These are phyloP conservation scores for Phytopythium boreale DNA, from an alignment of 352 stramenopile genomes.

Conservation along the genomic window DNA sequence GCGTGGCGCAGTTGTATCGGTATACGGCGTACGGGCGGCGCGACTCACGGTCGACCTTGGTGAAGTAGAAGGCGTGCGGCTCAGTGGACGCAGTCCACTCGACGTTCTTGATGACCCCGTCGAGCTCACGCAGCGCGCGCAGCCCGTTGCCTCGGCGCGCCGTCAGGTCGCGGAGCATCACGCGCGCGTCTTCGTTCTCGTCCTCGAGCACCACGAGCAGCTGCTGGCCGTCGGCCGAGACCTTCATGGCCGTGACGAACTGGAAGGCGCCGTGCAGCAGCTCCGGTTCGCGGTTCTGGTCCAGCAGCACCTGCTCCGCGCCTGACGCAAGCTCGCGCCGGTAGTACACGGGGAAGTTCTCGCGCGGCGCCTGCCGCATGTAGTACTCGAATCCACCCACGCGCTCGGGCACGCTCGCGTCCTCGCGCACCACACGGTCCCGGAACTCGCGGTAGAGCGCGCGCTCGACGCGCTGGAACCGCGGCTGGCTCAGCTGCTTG, in stretches of 20 bases:
- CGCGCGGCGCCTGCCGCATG: constrained; percentile 45
- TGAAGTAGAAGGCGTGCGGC: constrained; percentile 64
- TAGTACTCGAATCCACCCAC: constrained; percentile 79
- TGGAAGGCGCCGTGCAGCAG: constrained; percentile 56
- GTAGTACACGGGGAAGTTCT: constrained; percentile 84
- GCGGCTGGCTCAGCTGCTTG: constrained; percentile 45
- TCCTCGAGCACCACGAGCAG: constrained; percentile 73
- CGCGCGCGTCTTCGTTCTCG: constrained; percentile 57
- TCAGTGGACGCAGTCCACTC: constrained; percentile 43
- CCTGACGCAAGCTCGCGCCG: constrained; percentile 29
- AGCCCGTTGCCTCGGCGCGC: constrained; percentile 6
- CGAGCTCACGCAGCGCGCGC: constrained; percentile 26
- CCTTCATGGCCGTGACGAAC: constrained; percentile 74
- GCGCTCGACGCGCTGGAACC: constrained; percentile 58
- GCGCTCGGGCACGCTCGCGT: constrained; percentile 69
- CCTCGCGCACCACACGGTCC: constrained; percentile 44
- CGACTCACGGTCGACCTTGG: constrained; percentile 51
- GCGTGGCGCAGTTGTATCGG: constrained; percentile 47
- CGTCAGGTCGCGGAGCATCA: constrained; percentile 39
- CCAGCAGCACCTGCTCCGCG: constrained; percentile 61
- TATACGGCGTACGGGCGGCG: constrained; percentile 63
- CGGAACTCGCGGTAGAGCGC: constrained; percentile 67
- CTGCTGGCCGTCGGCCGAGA: constrained; percentile 56
- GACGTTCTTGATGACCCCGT: constrained; percentile 54
- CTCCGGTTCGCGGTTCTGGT: constrained; percentile 66